Evolutionary conservation across 2,329 filamentous ascomycete genomes (phyloP), one percentile per base, ranked within the genome.

Genomic region (Sphaerulina musiva): DNA sequence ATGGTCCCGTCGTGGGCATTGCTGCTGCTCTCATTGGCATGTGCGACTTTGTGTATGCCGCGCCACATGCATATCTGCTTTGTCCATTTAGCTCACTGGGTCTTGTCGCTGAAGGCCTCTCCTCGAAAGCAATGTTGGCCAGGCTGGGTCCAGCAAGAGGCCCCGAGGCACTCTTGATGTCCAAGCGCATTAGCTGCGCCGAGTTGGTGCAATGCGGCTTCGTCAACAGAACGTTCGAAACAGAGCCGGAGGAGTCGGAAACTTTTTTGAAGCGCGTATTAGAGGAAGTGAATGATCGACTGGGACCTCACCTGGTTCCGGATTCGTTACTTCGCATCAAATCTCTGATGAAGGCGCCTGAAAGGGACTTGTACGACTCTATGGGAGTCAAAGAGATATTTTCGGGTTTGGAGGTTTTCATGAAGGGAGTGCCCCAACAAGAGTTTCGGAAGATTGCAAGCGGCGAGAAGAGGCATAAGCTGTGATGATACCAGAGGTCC

Each of bases 121-220:
- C 90, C 0, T 89, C 84, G 12, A 76, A 83, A 52, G 89, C 85
- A 0, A 85, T 97, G 54, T 88, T 93, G 11, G 80, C 86, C 64
- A 77, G 92, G 0, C 77, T 97, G 23, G 93, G 93, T 1, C 80
- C 89, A 48, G 76, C 81, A 55, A 87, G 88, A 68, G 91, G 90
- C 8, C 95, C 95, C 67, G 93, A 97, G 77, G 92, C 93, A 10
- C 79, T 97, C 10, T 84, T 98, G 62, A 93, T 95, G 86, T 90
- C 86, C 65, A 87, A 86, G 71, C 79, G 84, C 43, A 87, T 97
- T 63, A 70, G 77, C 0, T 81, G 81, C 31, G 81, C 85, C 23
- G 89, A 95, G 67, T 77, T 97, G 31, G 76, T 91, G 58, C 74
- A 78, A 7, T 80, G 81, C 2, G 91, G 92, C 0, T 97, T 89